A percentile compares a stretch with the other conserved stretches of the same genome.
These are phyloP conservation scores for Entonaema liquescens DNA, from an alignment of 495 filamentous ascomycete genomes.

Conservation along the genomic window DNA sequence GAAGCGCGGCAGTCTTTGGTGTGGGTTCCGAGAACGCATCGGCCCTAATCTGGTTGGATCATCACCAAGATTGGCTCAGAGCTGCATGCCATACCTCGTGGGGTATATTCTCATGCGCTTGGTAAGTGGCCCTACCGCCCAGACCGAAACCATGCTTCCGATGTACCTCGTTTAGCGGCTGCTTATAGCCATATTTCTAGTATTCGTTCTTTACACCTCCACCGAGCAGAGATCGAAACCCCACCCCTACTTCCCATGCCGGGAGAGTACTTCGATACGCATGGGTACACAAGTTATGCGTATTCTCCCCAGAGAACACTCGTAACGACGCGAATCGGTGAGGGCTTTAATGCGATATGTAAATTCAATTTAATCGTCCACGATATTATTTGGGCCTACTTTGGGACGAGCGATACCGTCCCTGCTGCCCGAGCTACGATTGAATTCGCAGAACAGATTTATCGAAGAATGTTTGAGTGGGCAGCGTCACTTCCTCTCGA, in stretches of 20 bases:
- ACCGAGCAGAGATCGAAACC: constrained; percentile 35
- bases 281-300: constrained; percentile 6
- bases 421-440: constrained; percentile 32
- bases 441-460: constrained; percentile 34
- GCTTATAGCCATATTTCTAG: constrained; percentile 17
- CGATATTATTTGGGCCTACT: constrained; percentile 38
- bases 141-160: background rate
- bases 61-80: constrained; percentile 38
- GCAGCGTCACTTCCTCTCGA: constrained; percentile 31
- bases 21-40: constrained; percentile 32
- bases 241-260: constrained; percentile 40
- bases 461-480: constrained; percentile 34
- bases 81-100: constrained; percentile 42
- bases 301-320: background rate
- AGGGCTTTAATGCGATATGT: constrained; percentile 31
- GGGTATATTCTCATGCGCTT: constrained; percentile 40
- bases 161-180: background rate
- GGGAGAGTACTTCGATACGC: constrained; percentile 22
- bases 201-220: constrained; percentile 36
- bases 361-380: constrained; percentile 33
- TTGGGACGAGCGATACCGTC: constrained; percentile 21
- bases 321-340: constrained; percentile 5
- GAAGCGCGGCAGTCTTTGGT: constrained; percentile 33
- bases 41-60: constrained; percentile 34
- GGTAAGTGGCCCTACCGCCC: constrained; percentile 24